These are phyloP conservation scores for Hypoxylon sp. DNA, from an alignment of 2,329 filamentous ascomycete genomes.

Conservation along the genomic window DNA sequence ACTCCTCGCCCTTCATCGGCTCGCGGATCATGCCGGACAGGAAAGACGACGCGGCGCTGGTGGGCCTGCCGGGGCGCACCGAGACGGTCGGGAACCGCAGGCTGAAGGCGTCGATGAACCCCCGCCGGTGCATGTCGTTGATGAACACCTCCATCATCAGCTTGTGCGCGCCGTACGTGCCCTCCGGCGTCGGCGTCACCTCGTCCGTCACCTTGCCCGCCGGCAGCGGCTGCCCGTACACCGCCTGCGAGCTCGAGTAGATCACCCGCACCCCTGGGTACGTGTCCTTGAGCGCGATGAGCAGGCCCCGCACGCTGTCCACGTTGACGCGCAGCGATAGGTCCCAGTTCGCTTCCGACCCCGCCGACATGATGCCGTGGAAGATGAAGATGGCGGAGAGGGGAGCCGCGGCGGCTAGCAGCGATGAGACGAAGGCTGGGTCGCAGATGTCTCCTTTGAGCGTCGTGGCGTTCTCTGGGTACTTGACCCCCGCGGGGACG, in stretches of 20 bases:
- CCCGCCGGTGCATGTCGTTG: conserved; percentile 74
- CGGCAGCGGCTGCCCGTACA: conserved; percentile 72
- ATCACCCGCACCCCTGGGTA: conserved; percentile 70
- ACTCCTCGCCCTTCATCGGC: conserved; percentile 68
- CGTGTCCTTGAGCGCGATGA: conserved; percentile 63
- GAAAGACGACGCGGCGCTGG: conserved; percentile 74
- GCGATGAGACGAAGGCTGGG: conserved; percentile 53
- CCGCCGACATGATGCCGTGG: conserved; percentile 77
- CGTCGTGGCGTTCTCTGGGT: conserved; percentile 65
- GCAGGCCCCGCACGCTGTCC: conserved; percentile 68
- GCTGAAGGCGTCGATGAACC: conserved; percentile 70
- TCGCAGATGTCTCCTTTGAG: conserved; percentile 66
- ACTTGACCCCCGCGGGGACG: conserved; percentile 62
- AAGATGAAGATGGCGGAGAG: conserved; percentile 72
- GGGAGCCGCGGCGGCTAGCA: conserved; percentile 63
- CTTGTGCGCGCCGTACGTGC: conserved; percentile 75
- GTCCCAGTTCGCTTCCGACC: conserved; percentile 73
- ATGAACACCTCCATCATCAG: conserved; percentile 73
- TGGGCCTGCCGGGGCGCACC: conserved; percentile 72
- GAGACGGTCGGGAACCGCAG: conserved; percentile 74
- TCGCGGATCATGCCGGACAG: conserved; percentile 75
- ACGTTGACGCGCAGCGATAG: conserved; percentile 73
- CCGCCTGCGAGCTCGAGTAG: conserved; percentile 74
- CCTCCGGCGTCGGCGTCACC: conserved; percentile 70
- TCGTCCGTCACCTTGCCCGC: conserved; percentile 63